These are phyloP conservation scores for Penicillium daleae DNA, from an alignment of 495 filamentous ascomycete genomes.

Conservation along the genomic window DNA sequence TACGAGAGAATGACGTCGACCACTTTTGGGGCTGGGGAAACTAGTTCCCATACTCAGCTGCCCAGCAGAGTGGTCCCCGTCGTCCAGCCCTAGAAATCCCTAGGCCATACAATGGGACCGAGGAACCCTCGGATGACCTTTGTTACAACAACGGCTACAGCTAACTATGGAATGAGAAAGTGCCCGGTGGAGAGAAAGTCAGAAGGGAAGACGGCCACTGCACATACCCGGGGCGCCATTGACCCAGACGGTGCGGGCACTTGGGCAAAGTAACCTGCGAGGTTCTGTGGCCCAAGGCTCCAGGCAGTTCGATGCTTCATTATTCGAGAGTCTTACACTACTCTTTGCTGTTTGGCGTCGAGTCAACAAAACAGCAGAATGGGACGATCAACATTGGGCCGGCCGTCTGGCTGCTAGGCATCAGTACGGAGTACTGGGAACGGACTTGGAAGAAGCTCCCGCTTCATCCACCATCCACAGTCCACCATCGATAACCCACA, in stretches of 20 bases:
- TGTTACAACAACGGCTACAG: background rate
- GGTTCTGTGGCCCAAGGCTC: slow-evolving; percentile 1
- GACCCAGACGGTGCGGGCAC: background rate
- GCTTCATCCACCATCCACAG: background rate
- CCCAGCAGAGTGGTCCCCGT: background rate
- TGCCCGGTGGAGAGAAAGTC: background rate
- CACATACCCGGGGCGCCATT: background rate
- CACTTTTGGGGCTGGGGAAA: slow-evolving; percentile 9
- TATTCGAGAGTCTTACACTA: background rate
- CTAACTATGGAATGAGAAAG: background rate
- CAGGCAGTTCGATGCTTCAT: background rate
- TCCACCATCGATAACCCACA: background rate
- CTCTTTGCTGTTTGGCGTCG: background rate
- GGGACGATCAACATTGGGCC: background rate
- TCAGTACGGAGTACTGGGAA: background rate
- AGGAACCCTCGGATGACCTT: background rate
- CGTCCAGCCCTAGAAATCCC: background rate
- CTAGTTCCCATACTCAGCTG: slow-evolving; percentile 12
- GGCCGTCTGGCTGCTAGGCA: background rate
- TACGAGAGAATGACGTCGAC: slow-evolving; percentile 40
- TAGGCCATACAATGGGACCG: background rate
- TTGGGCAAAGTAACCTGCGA: background rate
- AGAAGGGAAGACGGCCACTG: background rate
- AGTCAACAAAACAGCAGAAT: background rate
- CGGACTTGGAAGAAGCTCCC: background rate